A percentile compares a stretch with the other conserved stretches of the same genome.
phyloP scores from a whole-genome alignment of 495 filamentous ascomycete genomes.

The Ramalina intermedia region DNA sequence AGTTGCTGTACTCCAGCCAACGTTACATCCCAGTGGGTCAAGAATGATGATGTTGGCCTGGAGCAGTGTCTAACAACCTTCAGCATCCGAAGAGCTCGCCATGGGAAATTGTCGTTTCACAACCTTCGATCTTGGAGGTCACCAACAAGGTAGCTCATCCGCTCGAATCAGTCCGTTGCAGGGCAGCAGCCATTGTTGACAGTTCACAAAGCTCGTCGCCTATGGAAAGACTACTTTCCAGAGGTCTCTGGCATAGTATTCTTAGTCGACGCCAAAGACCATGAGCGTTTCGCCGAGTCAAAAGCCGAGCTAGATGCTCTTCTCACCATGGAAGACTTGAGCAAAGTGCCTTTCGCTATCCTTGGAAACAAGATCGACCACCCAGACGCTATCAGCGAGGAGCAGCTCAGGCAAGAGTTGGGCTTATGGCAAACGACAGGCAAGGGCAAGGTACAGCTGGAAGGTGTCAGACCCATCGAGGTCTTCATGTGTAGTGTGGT shows the following conservation, averaged over 20 bases:
- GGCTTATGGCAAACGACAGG: constrained; percentile 94
- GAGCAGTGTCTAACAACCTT: background rate
- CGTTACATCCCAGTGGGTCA: constrained; percentile 69
- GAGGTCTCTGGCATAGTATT: constrained; percentile 97
- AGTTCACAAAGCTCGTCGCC: constrained; percentile 50
- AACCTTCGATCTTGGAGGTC: constrained; percentile 92
- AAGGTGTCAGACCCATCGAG: constrained; percentile 91
- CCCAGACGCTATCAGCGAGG: constrained; percentile 85
- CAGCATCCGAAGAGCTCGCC: constrained; percentile 87
- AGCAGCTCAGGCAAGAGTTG: constrained; percentile 77
- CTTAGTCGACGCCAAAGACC: constrained; percentile 93
- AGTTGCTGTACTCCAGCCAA: constrained; percentile 84
- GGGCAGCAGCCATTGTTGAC: background rate
- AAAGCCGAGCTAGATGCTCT: constrained; percentile 95
- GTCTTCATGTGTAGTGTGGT: constrained; percentile 98
- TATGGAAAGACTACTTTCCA: constrained; percentile 98
- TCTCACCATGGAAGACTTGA: constrained; percentile 80
- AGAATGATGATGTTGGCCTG: background rate
- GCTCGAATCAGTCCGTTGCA: background rate
- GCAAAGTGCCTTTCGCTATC: constrained; percentile 87
- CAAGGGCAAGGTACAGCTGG: constrained; percentile 91
- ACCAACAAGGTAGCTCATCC: constrained; percentile 67
- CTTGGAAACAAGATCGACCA: constrained; percentile 99
- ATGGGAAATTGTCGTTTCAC: constrained; percentile 96
- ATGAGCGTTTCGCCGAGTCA: constrained; percentile 81